These are phyloP conservation scores for Hibiscus syriacus DNA, from an alignment of 345 rosid genomes.

Conservation along the genomic window DNA sequence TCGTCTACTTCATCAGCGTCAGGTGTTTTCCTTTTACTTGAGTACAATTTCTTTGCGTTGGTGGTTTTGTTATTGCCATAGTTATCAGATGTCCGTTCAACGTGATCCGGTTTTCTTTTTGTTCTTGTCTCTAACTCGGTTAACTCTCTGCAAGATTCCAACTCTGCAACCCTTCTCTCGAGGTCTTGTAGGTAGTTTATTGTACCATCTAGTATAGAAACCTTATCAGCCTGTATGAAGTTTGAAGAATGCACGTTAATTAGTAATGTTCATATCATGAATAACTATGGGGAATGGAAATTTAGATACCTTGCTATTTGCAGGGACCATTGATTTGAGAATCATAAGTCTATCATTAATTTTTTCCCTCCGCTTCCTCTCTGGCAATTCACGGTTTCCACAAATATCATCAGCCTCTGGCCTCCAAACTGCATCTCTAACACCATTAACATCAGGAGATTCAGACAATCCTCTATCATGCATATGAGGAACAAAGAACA, in stretches of 20 bases:
- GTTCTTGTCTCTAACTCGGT: conserved; percentile 39
- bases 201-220: conserved; percentile 72
- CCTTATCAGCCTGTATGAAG: conserved; percentile 55
- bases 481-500: conserved; percentile 68
- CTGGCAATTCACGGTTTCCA: conserved; percentile 34
- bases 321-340: conserved; percentile 68
- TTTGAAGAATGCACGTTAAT: conserved; percentile 1
- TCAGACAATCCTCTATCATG: conserved; percentile 28
- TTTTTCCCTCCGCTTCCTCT: conserved; percentile 42
- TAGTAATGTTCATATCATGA: background rate
- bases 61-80: conserved; percentile 26
- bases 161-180: conserved; percentile 53
- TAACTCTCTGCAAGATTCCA: conserved; percentile 40
- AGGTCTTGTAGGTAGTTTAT: conserved; percentile 67
- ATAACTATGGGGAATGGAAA: background rate
- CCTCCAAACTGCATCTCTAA: conserved; percentile 29
- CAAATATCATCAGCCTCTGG: conserved; percentile 43
- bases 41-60: conserved; percentile 17
- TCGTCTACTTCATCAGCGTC: conserved; percentile 25
- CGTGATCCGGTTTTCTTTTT: conserved; percentile 40
- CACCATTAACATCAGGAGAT: conserved; percentile 27
- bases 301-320: conserved; percentile 53
- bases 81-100: conserved; percentile 59
- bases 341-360: conserved; percentile 45
- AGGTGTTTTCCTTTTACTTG: conserved; percentile 55